A percentile compares a stretch with the other conserved stretches of the same genome.
phyloP scores from a whole-genome alignment of 2,329 filamentous ascomycete species.

The Aspergillus pseudoterreus region DNA sequence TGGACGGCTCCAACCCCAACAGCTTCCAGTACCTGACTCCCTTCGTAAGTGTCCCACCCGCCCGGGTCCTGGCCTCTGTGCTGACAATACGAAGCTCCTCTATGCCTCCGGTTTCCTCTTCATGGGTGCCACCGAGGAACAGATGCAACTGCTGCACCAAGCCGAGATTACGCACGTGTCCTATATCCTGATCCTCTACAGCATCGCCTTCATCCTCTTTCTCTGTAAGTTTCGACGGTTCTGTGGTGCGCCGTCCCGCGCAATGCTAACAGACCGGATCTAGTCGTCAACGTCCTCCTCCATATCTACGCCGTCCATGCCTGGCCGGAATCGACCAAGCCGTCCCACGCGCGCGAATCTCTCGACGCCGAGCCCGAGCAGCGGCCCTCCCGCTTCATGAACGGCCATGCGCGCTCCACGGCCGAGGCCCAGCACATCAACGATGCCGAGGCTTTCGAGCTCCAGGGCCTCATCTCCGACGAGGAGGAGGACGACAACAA shows the following conservation, averaged over 20 bases:
- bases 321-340: constrained; percentile 39
- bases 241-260: background rate
- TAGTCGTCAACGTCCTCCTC: constrained; percentile 78
- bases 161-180: constrained; percentile 82
- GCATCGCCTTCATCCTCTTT: constrained; percentile 84
- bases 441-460: constrained; percentile 89
- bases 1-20: constrained; percentile 66
- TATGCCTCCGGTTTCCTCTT: constrained; percentile 93
- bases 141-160: constrained; percentile 73
- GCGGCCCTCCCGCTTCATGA: constrained; percentile 24
- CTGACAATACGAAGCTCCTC: constrained; percentile 60
- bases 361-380: constrained; percentile 14
- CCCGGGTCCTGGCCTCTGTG: background rate
- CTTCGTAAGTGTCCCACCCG: constrained; percentile 57
- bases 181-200: constrained; percentile 89
- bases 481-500: constrained; percentile 62
- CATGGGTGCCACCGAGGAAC: constrained; percentile 96
- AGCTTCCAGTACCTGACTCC: constrained; percentile 69
- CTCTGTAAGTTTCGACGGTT: constrained; percentile 57
- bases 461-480: constrained; percentile 85
- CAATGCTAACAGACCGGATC: constrained; percentile 11
- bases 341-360: constrained; percentile 6
- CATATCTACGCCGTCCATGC: constrained; percentile 71
- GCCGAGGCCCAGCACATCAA: constrained; percentile 53
- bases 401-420: constrained; percentile 42